Evolutionary conservation across 2,329 filamentous ascomycete genomes (phyloP).

Genomic region (Stagonosporopsis chrysanthemi): DNA sequence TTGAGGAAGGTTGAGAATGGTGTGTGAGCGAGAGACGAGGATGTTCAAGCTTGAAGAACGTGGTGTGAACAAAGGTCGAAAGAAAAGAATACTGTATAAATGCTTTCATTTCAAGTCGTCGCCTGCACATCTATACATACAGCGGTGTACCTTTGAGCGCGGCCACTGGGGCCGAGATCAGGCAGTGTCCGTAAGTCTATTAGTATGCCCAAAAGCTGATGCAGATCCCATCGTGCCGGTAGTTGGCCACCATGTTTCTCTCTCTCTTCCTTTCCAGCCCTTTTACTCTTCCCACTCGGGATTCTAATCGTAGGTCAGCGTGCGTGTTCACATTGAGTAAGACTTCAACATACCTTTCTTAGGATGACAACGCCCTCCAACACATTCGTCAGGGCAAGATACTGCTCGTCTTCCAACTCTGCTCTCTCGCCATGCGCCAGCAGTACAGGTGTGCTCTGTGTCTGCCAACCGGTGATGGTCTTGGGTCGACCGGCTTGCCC

Average conservation of each 20-base stretch:
- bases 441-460: slow-evolving; percentile 97
- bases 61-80: not conserved
- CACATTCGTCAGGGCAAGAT: slow-evolving; percentile 87
- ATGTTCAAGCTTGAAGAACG: not conserved
- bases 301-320: slow-evolving; percentile 46
- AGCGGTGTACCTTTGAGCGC: slow-evolving; percentile 27
- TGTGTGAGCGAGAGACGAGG: not conserved
- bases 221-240: slow-evolving; percentile 23
- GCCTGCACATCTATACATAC: slow-evolving; percentile 41
- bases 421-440: slow-evolving; percentile 94
- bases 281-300: slow-evolving; percentile 55
- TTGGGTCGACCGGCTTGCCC: slow-evolving; percentile 96
- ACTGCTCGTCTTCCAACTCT: slow-evolving; percentile 97
- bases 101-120: slow-evolving; percentile 36
- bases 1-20: not conserved
- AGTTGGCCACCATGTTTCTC: slow-evolving; percentile 9
- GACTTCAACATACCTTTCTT: slow-evolving; percentile 76
- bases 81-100: slow-evolving; percentile 17
- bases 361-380: slow-evolving; percentile 95
- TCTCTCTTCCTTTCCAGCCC: not conserved
- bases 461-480: slow-evolving; percentile 99
- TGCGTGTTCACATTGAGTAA: not conserved
- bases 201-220: slow-evolving; percentile 35
- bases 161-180: slow-evolving; percentile 4
- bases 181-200: slow-evolving; percentile 37